phyloP scores from a whole-genome alignment of 208 protist species.

The Wallacemonas sp. region DNA sequence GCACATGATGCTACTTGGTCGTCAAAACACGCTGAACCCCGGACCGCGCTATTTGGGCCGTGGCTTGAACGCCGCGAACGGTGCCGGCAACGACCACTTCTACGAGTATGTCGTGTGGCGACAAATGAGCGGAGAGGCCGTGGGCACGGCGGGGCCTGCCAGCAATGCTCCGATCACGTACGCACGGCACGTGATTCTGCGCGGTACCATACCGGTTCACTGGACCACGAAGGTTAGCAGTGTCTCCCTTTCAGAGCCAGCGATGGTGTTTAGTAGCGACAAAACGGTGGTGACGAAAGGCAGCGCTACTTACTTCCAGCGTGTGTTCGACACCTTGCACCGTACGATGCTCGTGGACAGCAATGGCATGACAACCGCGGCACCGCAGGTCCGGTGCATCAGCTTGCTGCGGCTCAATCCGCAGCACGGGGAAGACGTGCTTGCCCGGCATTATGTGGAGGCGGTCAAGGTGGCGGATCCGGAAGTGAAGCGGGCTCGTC shows the following conservation, averaged over 20 bases:
- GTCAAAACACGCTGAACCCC: conserved; percentile 82
- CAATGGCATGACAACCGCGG: conserved; percentile 16
- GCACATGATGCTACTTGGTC: conserved; percentile 64
- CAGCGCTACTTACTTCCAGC: conserved; percentile 65
- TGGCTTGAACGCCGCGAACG: conserved; percentile 73
- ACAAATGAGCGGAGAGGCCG: conserved; percentile 15
- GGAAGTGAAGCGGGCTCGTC: conserved; percentile 36
- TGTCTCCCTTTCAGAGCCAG: conserved; percentile 65
- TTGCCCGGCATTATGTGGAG: conserved; percentile 68
- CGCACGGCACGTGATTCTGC: conserved; percentile 68
- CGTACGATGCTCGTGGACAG: conserved; percentile 62
- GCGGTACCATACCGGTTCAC: conserved; percentile 84
- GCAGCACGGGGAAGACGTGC: conserved; percentile 59
- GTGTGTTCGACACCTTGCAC: conserved; percentile 49
- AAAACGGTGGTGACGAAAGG: conserved; percentile 62
- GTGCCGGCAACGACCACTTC: conserved; percentile 84
- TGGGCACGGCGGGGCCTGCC: conserved; percentile 3
- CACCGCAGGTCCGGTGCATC: conserved; percentile 74
- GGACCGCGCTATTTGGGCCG: conserved; percentile 80
- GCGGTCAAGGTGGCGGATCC: conserved; percentile 49
- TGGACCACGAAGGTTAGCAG: conserved; percentile 73
- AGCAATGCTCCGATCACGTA: conserved; percentile 45
- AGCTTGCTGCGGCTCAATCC: conserved; percentile 76
- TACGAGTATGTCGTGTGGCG: conserved; percentile 89
- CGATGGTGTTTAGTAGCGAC: conserved; percentile 81